Percentiles rank a stretch among this genome's conserved stretches.
Conservation (phyloP, 2,329 filamentous ascomycete genomes). For the Pyrenophora graminea region DNA sequence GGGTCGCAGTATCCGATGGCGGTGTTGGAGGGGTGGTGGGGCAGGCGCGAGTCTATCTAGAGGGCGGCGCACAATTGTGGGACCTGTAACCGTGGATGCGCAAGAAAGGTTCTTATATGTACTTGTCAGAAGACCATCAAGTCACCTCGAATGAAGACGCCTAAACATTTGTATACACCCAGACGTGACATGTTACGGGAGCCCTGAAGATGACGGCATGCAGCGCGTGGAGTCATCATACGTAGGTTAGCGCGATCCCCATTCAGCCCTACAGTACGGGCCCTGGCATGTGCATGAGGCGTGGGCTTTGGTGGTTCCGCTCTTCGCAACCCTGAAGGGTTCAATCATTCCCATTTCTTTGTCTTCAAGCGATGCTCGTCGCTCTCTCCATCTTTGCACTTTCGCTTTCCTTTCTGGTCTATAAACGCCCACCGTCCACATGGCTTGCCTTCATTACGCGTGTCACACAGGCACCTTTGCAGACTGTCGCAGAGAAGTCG, state of each 20-base stretch:
- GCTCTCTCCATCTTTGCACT: conserved; percentile 45
- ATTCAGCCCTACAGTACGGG: conserved; percentile 23
- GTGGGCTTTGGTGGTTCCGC: conserved; percentile 5
- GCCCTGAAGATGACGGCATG: conserved; percentile 11
- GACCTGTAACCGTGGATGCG: background rate
- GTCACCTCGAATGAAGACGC: background rate
- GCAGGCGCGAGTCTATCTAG: conserved; percentile 15
- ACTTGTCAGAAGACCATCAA: background rate
- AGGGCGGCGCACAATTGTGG: background rate
- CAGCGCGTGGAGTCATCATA: conserved; percentile 16
- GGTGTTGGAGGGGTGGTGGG: conserved; percentile 37
- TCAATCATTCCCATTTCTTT: conserved; percentile 12
- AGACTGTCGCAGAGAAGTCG: conserved; percentile 19
- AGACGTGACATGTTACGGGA: conserved; percentile 1
- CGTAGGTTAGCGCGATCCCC: too few species aligned
- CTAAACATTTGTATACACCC: background rate
- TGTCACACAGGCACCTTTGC: conserved; percentile 13
- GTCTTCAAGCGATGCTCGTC: conserved; percentile 43
- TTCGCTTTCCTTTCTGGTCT: conserved; percentile 44
- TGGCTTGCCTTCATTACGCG: conserved; percentile 33
- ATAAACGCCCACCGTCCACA: conserved; percentile 44
- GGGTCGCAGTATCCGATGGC: conserved; percentile 17
- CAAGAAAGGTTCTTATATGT: background rate
- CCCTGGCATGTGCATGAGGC: conserved; percentile 10
- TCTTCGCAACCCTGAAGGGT: conserved; percentile 18